Percentiles rank a stretch among this genome's conserved stretches.
Evolutionary conservation across 2,329 filamentous ascomycete species (phyloP).

Genomic region (Microdochium paspali): DNA sequence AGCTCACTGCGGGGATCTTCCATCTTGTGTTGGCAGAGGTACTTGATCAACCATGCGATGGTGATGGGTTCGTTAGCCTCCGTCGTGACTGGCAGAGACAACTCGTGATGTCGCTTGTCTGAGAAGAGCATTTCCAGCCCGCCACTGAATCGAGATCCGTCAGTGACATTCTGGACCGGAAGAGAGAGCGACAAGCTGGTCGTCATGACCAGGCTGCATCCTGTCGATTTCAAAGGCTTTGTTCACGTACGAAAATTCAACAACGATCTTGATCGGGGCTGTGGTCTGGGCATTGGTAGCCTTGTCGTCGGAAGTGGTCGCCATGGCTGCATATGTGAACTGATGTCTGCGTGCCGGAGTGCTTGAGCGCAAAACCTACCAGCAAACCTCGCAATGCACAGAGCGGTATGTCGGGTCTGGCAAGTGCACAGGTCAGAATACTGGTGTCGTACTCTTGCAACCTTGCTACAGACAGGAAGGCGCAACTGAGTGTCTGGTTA

Average conservation of each 20-base stretch:
- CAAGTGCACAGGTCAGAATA: no score
- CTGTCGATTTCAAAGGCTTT: conserved; percentile 1
- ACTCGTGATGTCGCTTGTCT: conserved; percentile 63
- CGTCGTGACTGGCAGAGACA: conserved; percentile 58
- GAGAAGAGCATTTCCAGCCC: conserved; percentile 92
- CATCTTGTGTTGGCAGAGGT: conserved; percentile 78
- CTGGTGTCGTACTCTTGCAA: no score
- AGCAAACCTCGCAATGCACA: no score
- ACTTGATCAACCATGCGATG: conserved; percentile 65
- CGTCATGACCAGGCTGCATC: no score
- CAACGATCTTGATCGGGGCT: conserved; percentile 41
- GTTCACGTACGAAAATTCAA: conserved; percentile 46
- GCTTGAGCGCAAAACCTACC: no score
- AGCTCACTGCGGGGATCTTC: conserved; percentile 77
- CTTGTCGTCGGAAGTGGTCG: conserved; percentile 1
- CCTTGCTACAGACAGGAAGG: no score
- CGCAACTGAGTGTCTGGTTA: no score
- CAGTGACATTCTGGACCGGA: background rate
- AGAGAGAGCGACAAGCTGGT: background rate
- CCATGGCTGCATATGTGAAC: background rate
- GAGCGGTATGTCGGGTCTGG: no score
- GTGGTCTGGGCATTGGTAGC: background rate
- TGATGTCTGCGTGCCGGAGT: background rate
- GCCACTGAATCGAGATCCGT: conserved; percentile 44
- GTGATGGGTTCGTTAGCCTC: conserved; percentile 52